A percentile compares a stretch with the other conserved stretches of the same genome.
These are phyloP conservation scores for Solanum aculeatissimum DNA, from an alignment of 305 asterid species.

Conservation along the genomic window DNA sequence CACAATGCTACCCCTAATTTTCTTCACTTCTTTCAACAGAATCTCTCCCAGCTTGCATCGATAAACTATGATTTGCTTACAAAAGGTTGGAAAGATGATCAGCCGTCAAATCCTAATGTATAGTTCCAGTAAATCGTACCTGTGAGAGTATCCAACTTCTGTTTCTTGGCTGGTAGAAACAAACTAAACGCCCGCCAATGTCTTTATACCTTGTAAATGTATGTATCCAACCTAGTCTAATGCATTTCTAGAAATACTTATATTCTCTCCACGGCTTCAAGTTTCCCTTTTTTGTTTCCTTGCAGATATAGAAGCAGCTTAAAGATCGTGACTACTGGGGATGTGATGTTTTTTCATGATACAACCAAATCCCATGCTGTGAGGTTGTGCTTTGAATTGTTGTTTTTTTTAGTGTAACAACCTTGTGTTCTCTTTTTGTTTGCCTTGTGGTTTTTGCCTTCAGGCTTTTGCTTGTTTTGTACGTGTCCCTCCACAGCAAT, in stretches of 20 bases:
- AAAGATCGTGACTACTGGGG: not conserved
- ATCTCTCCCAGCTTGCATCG: conserved; percentile 90
- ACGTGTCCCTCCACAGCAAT: conserved; percentile 2
- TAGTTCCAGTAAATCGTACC: conserved; percentile 1
- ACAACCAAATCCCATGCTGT: not conserved
- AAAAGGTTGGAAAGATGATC: conserved; percentile 86
- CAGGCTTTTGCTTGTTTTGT: not conserved
- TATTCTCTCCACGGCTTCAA: not conserved
- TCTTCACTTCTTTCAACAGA: conserved; percentile 28
- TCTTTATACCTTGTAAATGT: conserved; percentile 30
- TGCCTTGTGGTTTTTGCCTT: not conserved
- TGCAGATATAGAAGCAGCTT: conserved; percentile 33
- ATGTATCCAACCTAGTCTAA: not conserved
- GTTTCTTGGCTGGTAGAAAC: not conserved
- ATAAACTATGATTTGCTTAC: conserved; percentile 88
- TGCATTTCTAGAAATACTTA: not conserved
- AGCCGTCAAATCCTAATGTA: conserved; percentile 41
- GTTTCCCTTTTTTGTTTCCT: not conserved
- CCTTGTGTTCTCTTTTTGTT: not conserved
- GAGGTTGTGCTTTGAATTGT: not conserved
- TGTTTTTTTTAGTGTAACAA: not conserved
- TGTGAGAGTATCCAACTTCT: not conserved
- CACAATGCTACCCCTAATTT: not conserved
- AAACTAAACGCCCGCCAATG: not conserved
- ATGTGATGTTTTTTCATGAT: not conserved